phyloP scores from a whole-genome alignment of 2,329 filamentous ascomycete species.

The Penicillium sp. region DNA sequence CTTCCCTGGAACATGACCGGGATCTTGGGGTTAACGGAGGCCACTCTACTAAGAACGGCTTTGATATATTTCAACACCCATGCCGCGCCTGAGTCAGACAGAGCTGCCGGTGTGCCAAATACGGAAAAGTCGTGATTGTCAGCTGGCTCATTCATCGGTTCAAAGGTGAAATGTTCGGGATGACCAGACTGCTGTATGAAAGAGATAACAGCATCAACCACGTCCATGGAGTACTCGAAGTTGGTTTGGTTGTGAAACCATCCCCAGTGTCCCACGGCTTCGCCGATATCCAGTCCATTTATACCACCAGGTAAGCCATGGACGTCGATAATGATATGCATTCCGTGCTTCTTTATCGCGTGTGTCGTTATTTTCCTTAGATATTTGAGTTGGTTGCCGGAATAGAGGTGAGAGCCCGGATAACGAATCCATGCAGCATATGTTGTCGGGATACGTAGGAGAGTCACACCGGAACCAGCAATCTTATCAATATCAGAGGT shows the following conservation, averaged over 20 bases:
- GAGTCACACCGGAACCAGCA: slow-evolving; percentile 14
- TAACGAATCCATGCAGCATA: slow-evolving; percentile 27
- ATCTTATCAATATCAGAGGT: slow-evolving; percentile 19
- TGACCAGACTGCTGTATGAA: slow-evolving; percentile 23
- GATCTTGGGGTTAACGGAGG: slow-evolving; percentile 17
- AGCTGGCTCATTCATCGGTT: slow-evolving; percentile 33
- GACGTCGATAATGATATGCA: slow-evolving; percentile 33
- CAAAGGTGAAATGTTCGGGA: slow-evolving; percentile 27
- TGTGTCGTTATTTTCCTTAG: slow-evolving; percentile 26
- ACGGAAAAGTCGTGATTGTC: slow-evolving; percentile 26
- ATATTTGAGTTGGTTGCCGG: slow-evolving; percentile 26
- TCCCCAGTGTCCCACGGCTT: slow-evolving; percentile 27
- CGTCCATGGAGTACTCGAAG: slow-evolving; percentile 26
- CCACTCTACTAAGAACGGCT: slow-evolving; percentile 23
- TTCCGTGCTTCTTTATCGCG: slow-evolving; percentile 26
- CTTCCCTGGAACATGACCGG: slow-evolving; percentile 34
- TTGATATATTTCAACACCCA: slow-evolving; percentile 30
- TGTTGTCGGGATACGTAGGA: slow-evolving; percentile 25
- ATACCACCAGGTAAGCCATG: slow-evolving; percentile 32
- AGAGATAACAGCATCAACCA: slow-evolving; percentile 22
- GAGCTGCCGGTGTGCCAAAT: slow-evolving; percentile 29
- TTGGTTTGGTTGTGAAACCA: slow-evolving; percentile 33
- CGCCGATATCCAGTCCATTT: slow-evolving; percentile 31
- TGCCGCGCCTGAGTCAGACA: slow-evolving; percentile 25
- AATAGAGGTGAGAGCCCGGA: slow-evolving; percentile 30